Evolutionary conservation across 2,329 filamentous ascomycete species (phyloP), one percentile per base, ranked within the genome.

Genomic region (Trichophyton equinum): DNA sequence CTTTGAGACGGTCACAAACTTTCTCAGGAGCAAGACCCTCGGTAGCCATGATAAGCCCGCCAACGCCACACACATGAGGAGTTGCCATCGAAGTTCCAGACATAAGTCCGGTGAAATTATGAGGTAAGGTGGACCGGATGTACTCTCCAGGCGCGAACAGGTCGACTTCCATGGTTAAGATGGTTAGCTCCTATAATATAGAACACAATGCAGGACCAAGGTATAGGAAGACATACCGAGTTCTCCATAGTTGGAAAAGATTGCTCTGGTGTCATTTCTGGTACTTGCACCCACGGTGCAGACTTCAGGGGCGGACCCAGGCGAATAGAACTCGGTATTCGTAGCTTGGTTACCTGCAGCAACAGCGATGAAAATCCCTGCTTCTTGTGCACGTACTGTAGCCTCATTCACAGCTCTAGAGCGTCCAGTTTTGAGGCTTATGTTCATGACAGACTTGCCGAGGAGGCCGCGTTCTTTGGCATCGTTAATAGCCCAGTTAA

Each of bases 121-220:
- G 71, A 25, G 72, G 75, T 77, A 78, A 82, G 4, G 80, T 68
- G 36, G 75, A 78, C 5, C 79, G 72, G 62, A 84, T 77, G 64
- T 76, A 64, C 64, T 79, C 74, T 44, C 82, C 82, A 0, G 82
- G 81, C 7, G 80, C 82, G 66, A 80, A 84, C 67, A 85, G 71
- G 67, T 83, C 81, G 49, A 83, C 76, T 64, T 11, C 2, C 18
- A 18, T 42, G 1, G 25, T 36, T 30, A 18, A 38, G 7, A 42
- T 27, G 38, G 38, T 22, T 4, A 20, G n/a, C 1, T 7, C n/a
- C 15, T 2, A 38, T 30, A 11, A 13, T 13, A 11, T 33, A 20
- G 8, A 27, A 15, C 7, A 33, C 1, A 40, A 56, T 20, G 36
- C 25, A 15, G 8, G 20, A 25, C 57, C 18, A 22, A 20, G 25